Percentiles rank a stretch among this genome's conserved stretches.
These are phyloP conservation scores for Candida alai DNA, from an alignment of 805 yeast genomes.

Conservation along the genomic window DNA sequence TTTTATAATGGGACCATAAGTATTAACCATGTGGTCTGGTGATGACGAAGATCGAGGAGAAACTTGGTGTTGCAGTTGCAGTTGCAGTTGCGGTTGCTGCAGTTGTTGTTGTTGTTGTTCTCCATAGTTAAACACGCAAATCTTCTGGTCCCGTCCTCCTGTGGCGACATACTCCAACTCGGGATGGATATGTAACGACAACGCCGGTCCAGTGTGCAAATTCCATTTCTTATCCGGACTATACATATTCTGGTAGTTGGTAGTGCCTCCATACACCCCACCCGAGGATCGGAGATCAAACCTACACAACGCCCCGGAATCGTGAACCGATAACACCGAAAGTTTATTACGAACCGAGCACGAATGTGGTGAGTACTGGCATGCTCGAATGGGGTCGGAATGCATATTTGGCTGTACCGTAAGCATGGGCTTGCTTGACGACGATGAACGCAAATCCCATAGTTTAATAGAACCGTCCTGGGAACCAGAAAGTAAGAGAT, in stretches of 20 bases:
- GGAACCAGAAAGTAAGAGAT: conserved; percentile 49
- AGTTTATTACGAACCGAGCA: conserved; percentile 36
- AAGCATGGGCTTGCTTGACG: conserved; percentile 40
- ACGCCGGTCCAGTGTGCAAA: conserved; percentile 90
- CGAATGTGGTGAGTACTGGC: conserved; percentile 51
- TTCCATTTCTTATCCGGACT: conserved; percentile 74
- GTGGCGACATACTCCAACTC: conserved; percentile 75
- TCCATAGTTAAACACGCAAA: conserved; percentile 66
- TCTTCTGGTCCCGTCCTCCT: conserved; percentile 87
- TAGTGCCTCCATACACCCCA: conserved; percentile 7
- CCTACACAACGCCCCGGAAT: conserved; percentile 80
- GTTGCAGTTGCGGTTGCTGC: conserved; percentile 6
- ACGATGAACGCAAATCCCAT: conserved; percentile 62
- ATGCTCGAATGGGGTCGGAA: conserved; percentile 65
- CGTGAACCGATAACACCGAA: conserved; percentile 73
- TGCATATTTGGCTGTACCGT: conserved; percentile 50
- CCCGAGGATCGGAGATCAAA: conserved; percentile 66
- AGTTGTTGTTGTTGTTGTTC: too few relatives aligned
- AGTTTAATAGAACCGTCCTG: conserved; percentile 76
- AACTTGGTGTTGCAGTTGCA: conserved; percentile 6
- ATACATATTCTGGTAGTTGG: conserved; percentile 12
- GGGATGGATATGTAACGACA: conserved; percentile 87
- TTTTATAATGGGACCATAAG: conserved; percentile 76
- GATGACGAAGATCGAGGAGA: conserved; percentile 9
- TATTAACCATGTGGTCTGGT: conserved; percentile 70